Evolutionary conservation across 331 rosid genomes (phyloP).

Genomic region (Malus hybrid): DNA sequence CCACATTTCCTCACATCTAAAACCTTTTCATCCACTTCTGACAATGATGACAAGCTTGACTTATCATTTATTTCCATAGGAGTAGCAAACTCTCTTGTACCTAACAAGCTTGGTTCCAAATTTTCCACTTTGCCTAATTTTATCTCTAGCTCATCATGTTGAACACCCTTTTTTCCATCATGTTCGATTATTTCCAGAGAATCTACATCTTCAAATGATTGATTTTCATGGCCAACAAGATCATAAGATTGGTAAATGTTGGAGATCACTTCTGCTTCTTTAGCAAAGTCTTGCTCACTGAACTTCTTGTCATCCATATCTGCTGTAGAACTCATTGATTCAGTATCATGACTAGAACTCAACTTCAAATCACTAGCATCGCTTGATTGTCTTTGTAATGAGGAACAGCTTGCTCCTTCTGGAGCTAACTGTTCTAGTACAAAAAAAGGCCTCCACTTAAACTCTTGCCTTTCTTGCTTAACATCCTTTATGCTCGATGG

Average conservation of each 20-base stretch:
- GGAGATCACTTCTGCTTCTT: slow-evolving; percentile 41
- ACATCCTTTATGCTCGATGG: slow-evolving; percentile 43
- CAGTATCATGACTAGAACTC: slow-evolving; percentile 88
- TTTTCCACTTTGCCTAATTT: slow-evolving; percentile 50
- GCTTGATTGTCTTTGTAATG: slow-evolving; percentile 65
- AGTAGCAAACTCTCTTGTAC: slow-evolving; percentile 24
- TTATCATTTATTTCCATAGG: slow-evolving; percentile 35
- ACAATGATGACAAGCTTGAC: slow-evolving; percentile 50
- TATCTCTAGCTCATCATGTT: slow-evolving; percentile 49
- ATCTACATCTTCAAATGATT: slow-evolving; percentile 39
- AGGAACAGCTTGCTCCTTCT: slow-evolving; percentile 58
- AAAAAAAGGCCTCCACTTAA: slow-evolving; percentile 62
- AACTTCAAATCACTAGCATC: slow-evolving; percentile 69
- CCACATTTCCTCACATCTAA: slow-evolving; percentile 26
- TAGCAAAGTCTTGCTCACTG: slow-evolving; percentile 42
- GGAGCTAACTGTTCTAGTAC: slow-evolving; percentile 52
- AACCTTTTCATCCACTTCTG: slow-evolving; percentile 45
- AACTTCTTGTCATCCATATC: slow-evolving; percentile 60
- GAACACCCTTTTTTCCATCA: slow-evolving; percentile 28
- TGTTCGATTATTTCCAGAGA: slow-evolving; percentile 26
- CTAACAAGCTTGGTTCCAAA: slow-evolving; percentile 25
- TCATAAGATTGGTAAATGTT: slow-evolving; percentile 32
- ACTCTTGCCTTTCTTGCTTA: slow-evolving; percentile 49
- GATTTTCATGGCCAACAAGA: slow-evolving; percentile 38
- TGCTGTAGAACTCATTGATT: slow-evolving; percentile 57